Percentiles rank a stretch among this genome's conserved stretches.
Evolutionary conservation across 306 rosid species (phyloP).

Genomic region (Medicago arabica): DNA sequence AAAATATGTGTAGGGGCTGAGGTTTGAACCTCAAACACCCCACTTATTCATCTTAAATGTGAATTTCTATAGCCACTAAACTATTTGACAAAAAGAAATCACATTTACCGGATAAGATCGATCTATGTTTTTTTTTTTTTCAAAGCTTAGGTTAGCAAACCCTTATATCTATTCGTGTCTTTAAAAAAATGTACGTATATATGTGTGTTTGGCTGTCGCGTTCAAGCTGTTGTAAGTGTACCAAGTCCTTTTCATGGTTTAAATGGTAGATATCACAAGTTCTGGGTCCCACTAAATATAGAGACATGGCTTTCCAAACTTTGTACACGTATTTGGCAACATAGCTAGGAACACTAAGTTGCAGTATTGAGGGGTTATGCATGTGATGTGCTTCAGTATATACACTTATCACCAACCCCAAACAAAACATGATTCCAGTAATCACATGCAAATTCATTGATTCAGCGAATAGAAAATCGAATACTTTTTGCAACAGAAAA

Average conservation of each 20-base stretch:
- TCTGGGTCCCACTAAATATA: slow-evolving; percentile 41
- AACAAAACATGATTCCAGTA: slow-evolving; percentile 40
- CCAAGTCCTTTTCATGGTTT: background rate
- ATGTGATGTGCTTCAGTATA: slow-evolving; percentile 47
- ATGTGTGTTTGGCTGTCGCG: too few relatives aligned
- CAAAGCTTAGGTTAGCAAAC: too few relatives aligned
- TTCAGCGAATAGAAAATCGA: slow-evolving; percentile 23
- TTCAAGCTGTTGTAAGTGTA: too few relatives aligned
- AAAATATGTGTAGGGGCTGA: too few relatives aligned
- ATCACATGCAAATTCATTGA: slow-evolving; percentile 44
- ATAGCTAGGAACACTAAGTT: slow-evolving; percentile 43
- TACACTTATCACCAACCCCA: slow-evolving; percentile 45
- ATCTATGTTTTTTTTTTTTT: too few relatives aligned
- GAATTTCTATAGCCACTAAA: too few relatives aligned
- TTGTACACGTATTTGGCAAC: slow-evolving; percentile 9
- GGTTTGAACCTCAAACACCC: too few relatives aligned
- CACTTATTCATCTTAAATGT: too few relatives aligned
- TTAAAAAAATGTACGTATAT: too few relatives aligned
- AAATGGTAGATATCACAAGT: background rate
- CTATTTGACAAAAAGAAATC: too few relatives aligned
- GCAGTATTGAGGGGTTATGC: slow-evolving; percentile 21
- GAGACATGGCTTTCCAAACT: slow-evolving; percentile 31
- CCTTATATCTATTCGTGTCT: too few relatives aligned
- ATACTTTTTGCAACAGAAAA: slow-evolving; percentile 8
- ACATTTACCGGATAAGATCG: too few relatives aligned